Conservation (phyloP, 2,329 filamentous ascomycete species). For the Tolypocladium endophyticum region DNA sequence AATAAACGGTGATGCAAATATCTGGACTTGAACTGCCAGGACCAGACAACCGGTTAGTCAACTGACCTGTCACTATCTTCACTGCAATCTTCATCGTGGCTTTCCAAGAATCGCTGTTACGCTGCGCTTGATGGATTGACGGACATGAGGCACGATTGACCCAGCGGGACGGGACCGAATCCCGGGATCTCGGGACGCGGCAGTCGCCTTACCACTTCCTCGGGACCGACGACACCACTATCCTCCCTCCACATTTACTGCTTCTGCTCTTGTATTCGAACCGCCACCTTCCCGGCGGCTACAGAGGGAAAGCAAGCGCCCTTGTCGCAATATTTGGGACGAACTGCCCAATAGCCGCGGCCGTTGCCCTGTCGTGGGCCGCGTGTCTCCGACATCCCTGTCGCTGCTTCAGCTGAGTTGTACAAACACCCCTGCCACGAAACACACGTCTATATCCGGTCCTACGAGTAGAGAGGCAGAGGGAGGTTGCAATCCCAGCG, state of each 20-base stretch:
- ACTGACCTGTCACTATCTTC: neutral
- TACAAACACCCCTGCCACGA: neutral
- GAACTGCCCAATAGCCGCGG: neutral
- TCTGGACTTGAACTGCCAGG: neutral
- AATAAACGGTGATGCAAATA: neutral
- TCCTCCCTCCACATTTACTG: neutral
- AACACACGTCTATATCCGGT: neutral
- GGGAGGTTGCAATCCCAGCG: neutral
- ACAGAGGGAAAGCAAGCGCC: neutral
- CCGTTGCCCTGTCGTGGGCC: neutral
- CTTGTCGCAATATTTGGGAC: neutral
- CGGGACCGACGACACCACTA: neutral
- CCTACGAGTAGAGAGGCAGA: neutral
- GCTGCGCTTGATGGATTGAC: neutral
- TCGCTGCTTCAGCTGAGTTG: conserved; percentile 1
- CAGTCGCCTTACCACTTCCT: neutral
- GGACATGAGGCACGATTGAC: neutral
- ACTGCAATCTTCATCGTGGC: neutral
- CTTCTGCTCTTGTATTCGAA: neutral
- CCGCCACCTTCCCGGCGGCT: neutral
- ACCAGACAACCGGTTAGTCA: neutral
- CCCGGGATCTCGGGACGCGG: neutral
- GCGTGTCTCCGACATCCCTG: neutral
- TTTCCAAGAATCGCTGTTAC: neutral
- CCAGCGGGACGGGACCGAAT: neutral